Evolutionary conservation across 768 basidiomycete genomes (phyloP).

Genomic region (Tulasnella sp.): DNA sequence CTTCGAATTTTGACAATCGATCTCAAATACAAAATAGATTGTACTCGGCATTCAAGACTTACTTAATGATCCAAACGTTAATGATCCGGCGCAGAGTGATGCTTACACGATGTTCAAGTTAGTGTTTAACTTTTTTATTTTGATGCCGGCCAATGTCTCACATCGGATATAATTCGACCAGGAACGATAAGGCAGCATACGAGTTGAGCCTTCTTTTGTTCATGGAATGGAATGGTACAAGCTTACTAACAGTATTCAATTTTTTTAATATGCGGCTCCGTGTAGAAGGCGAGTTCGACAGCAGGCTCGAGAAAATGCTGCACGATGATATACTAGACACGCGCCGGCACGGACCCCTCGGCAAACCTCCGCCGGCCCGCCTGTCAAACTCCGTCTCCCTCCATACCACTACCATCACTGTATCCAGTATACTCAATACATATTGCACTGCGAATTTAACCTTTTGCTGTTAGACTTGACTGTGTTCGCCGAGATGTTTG

Average conservation of each 20-base stretch:
- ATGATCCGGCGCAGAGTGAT: slow-evolving; percentile 95
- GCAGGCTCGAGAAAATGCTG: slow-evolving; percentile 83
- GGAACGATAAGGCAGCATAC: slow-evolving; percentile 88
- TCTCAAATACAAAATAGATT: slow-evolving; percentile 59
- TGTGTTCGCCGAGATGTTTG: too few relatives aligned
- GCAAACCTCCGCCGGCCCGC: too few relatives aligned
- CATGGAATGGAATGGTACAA: too few relatives aligned
- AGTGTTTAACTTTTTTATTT: slow-evolving; percentile 24
- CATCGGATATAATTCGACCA: slow-evolving; percentile 25
- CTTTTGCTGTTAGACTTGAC: too few relatives aligned
- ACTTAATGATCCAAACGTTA: slow-evolving; percentile 88
- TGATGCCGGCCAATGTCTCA: not conserved
- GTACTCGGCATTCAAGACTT: slow-evolving; percentile 92
- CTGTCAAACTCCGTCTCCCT: too few relatives aligned
- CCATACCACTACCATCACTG: too few relatives aligned
- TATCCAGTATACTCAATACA: too few relatives aligned
- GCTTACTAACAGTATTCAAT: too few relatives aligned
- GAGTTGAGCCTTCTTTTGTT: slow-evolving; percentile 44
- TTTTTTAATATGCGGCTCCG: too few relatives aligned
- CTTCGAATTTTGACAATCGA: not conserved
- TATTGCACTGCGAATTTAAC: too few relatives aligned
- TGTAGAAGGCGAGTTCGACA: slow-evolving; percentile 66
- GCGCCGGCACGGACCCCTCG: too few relatives aligned
- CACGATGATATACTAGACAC: slow-evolving; percentile 68
- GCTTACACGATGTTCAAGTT: slow-evolving; percentile 99